Evolutionary conservation across 805 yeast genomes (phyloP), one percentile per base, ranked within the genome.

Genomic region (Clavispora santaluciae): DNA sequence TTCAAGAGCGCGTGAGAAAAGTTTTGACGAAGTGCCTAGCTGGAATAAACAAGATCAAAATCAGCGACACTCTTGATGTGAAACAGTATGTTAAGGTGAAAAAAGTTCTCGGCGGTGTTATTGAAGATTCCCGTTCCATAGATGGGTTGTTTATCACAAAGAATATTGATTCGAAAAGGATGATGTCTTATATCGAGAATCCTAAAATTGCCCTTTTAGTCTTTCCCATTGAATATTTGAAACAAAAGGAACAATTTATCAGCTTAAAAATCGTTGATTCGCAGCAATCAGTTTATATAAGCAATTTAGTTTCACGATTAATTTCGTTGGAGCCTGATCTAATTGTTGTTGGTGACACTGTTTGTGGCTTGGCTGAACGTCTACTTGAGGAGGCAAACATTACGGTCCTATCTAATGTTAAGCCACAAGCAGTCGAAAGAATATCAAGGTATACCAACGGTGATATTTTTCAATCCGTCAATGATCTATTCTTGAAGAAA

Each of bases 71-170:
- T 3, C 72, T 89, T 44, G 97, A 93, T 57, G 81, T 90, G 36
- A 74, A 91, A n/a, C 90, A 84, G 50, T 91, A 86, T 60, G 78
- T 93, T 33, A 93, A 95, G 55, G 72, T 93, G 34, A 95, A 93
- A 56, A 73, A 88, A 44, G 78, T 91, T 7, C 72, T 82, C 0
- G 98, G 99, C 1, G 93, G 95, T 0, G 43, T 58, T 1, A 75
- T 82, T 1, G 64, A 68, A 5, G 81, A 84, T 33, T 78, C 91
- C 0, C 64, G 65, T 21, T 73, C 77, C 22, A 59, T 91, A 3
- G 81, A 84, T 54, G 99, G 99, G 0, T 62, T 87, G 4, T 83
- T 87, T 3, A 88, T 90, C 60, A 84, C 97, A 0, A 88, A 89
- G 49, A 78, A 81, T 13, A 67, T 90, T 33, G 95, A 96, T 3